Conservation (phyloP, 495 filamentous ascomycete species). For the Neurospora intermedia region DNA sequence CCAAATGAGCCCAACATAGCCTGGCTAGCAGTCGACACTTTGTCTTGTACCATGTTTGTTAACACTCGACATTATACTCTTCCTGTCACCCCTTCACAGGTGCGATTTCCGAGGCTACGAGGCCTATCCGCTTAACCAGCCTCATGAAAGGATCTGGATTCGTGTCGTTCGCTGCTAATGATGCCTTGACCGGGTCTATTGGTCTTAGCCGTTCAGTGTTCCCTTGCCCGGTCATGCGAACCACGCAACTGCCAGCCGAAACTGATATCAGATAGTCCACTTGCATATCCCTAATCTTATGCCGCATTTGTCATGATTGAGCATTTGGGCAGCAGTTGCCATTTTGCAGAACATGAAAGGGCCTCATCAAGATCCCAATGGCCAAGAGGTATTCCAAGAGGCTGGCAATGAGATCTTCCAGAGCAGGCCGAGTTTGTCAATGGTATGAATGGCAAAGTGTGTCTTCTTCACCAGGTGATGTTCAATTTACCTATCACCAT, state of each 20-base stretch:
- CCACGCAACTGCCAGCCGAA: neutral
- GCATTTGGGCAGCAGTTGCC: neutral
- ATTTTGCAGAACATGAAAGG: neutral
- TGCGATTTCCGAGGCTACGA: neutral
- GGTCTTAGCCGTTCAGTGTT: neutral
- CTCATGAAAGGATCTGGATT: neutral
- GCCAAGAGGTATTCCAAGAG: neutral
- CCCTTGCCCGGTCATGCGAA: neutral
- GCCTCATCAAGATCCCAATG: neutral
- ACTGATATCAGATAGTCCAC: neutral
- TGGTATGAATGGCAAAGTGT: neutral
- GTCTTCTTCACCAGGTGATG: neutral
- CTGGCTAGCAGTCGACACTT: neutral
- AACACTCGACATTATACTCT: neutral
- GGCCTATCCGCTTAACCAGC: neutral
- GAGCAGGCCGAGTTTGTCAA: neutral
- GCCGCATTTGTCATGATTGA: neutral
- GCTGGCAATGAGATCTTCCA: neutral
- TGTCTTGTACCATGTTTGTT: neutral
- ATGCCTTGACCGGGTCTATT: neutral
- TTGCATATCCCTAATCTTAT: neutral
- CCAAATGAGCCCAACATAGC: neutral
- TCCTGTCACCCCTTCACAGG: neutral
- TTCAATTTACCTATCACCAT: neutral
- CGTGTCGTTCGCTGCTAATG: neutral